A percentile compares a stretch with the other conserved stretches of the same genome.
phyloP scores from a whole-genome alignment of 495 filamentous ascomycete genomes.

The Entonaema liquescens region DNA sequence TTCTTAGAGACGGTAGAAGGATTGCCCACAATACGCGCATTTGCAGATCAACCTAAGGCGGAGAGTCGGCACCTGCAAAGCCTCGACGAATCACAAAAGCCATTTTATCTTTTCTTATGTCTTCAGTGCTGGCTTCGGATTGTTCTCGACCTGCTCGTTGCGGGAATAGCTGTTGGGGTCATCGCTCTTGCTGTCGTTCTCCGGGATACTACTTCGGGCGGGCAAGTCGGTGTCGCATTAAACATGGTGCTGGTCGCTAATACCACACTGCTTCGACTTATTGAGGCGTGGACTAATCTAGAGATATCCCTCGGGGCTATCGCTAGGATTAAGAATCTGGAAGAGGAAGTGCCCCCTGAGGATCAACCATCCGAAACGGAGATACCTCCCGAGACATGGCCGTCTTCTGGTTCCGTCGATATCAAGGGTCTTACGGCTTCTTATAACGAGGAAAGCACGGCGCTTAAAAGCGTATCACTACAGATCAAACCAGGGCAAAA shows the following conservation, averaged over 20 bases:
- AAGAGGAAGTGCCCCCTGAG: conserved; percentile 59
- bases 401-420: conserved; percentile 56
- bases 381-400: conserved; percentile 58
- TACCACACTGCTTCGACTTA: conserved; percentile 46
- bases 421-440: conserved; percentile 53
- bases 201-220: conserved; percentile 43
- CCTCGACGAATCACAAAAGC: conserved; percentile 63
- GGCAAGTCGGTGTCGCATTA: conserved; percentile 51
- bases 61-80: conserved; percentile 57
- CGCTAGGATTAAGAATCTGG: conserved; percentile 66
- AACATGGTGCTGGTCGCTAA: conserved; percentile 50
- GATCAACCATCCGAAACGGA: conserved; percentile 56
- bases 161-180: conserved; percentile 51
- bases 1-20: conserved; percentile 61
- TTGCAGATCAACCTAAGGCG: conserved; percentile 55
- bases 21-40: conserved; percentile 59
- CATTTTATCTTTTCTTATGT: conserved; percentile 61
- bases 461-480: conserved; percentile 59
- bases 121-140: conserved; percentile 64
- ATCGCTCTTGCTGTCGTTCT: conserved; percentile 52
- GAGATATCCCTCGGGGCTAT: conserved; percentile 57
- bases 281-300: conserved; percentile 51
- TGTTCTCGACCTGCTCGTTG: conserved; percentile 57
- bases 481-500: conserved; percentile 65
- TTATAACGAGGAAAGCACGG: conserved; percentile 37